Base-by-base conservation (phyloP, 257 asterid genomes). In the Nicotiana noctiflora region DNA sequence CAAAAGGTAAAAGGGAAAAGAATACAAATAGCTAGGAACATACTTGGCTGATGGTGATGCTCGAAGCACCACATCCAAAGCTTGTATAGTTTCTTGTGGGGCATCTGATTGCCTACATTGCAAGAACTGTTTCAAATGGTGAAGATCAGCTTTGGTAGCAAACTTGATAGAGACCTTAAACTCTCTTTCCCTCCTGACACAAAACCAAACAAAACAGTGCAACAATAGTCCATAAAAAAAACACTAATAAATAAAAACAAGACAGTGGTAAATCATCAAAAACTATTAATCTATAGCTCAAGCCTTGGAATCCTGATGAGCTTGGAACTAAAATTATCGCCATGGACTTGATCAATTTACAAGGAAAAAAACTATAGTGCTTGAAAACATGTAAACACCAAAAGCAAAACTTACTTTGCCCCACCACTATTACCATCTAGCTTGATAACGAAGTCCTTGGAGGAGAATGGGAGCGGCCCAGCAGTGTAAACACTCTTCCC, bases 61-160 rank as follows among this genome's bases (percentile, higher is more conserved):
- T 55, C 99, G 72, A 11, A 95, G 91, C 77, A 90, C 98, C 79
- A 95, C 97, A 63, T 95, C 99, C 53, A 92, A 93, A 49, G 87
- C 88, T 53, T 95, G 99, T 3, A 95, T 59, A 6, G 94, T 92
- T 82, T 93, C 97, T 0, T 90, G 93, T 0, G 99, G 97, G 4
- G 55, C 63, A 79, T 95, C 98, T n/a, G 5, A 89, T 40, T 91
- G 98, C 17, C 82, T 78, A 0, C 93, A 75, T 19, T 25, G 61
- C 5, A 95, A 60, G 81, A 93, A 93, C 52, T 88, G 85, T 0
- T 76, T 77, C 2, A 95, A 88, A 29, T 91, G 96, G 76, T 90
- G 79, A 4, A 93, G 72, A 52, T 92, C 97, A 0, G 84, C 87
- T 80, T 85, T 91, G 3, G 97, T 86, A 32, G 97, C 98, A 82